Base-by-base conservation (phyloP, 2,329 filamentous ascomycete genomes). In the Hypoxylon sp. region DNA sequence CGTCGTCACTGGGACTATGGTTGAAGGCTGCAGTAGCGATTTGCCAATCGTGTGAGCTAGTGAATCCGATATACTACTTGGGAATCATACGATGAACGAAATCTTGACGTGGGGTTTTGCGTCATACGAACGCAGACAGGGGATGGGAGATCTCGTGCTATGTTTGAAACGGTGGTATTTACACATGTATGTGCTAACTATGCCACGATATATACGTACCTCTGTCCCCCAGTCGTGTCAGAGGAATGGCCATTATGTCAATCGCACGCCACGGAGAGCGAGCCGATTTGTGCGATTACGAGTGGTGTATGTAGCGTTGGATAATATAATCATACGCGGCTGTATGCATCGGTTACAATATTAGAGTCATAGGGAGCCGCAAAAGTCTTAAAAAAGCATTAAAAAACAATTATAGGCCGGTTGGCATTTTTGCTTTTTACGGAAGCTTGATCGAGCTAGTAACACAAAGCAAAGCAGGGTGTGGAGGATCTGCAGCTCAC, bases 1-100 rank as follows among this genome's bases (percentile, higher is more conserved):
- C 85, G 65, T 90, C 86, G 73, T 83, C 83, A 77, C 88, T 88
- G 73, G 90, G 85, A 65, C 86, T 86, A 79, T 93, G 91, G 80
- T 91, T 93, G 84, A 95, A 93, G 80, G 91, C 93, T 94, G 21
- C 37, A 21, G 50, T 24, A 19, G 78, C 17, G 48, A n/a, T 15
- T 27, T 29, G 65, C 50, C 53, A 70, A 67, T 67, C 53, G 17
- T 52, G 61, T 50, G 24, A 71, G 56, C 59, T 56, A 47, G 11
- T 32, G 35, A 37, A 59, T 35, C 17, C 35, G n/a, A 48, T 42
- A 50, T 29, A 47, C 35, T 60, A 46, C 13, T 21, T 50, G 47
- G 17, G 17, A 11, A 44, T 44, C 39, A 21, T 44, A 44, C 39
- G 39, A 44, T 19, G 17, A 44, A 19, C 7, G 39, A 44, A 44